Percentiles rank a stretch among this genome's conserved stretches.
These are phyloP conservation scores for Malus hybrid DNA, from an alignment of 331 rosid genomes.

Conservation along the genomic window DNA sequence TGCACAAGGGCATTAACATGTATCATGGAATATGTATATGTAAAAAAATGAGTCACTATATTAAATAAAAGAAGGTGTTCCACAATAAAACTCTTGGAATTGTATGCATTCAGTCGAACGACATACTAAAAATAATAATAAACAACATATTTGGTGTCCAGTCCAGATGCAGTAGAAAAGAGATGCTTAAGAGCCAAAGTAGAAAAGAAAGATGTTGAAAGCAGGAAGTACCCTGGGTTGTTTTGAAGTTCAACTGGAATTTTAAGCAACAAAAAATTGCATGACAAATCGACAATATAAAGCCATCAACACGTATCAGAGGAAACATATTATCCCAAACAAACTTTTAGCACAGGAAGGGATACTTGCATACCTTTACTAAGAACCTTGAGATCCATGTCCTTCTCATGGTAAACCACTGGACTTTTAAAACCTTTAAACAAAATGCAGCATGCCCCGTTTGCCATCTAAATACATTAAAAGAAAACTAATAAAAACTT, in stretches of 20 bases:
- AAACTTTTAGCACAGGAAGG: neutral
- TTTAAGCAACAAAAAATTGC: neutral
- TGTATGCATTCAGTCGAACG: neutral
- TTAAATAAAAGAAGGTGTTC: neutral
- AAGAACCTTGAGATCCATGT: conserved; percentile 41
- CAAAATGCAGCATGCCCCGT: conserved; percentile 45
- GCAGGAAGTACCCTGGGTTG: neutral
- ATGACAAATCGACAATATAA: neutral
- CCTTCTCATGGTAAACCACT: conserved; percentile 44
- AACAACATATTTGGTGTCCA: too few relatives aligned
- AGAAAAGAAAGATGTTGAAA: neutral
- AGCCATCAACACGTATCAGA: neutral
- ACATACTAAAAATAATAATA: neutral
- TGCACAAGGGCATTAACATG: conserved; percentile 22
- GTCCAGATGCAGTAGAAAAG: neutral
- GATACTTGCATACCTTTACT: conserved; percentile 47
- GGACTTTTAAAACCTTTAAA: conserved; percentile 55
- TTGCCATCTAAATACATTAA: conserved; percentile 38
- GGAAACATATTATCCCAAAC: neutral
- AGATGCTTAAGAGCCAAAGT: neutral
- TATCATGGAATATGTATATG: neutral
- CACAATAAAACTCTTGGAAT: neutral
- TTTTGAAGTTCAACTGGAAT: neutral
- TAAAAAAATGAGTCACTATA: neutral
- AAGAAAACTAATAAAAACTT: neutral